phyloP scores from a whole-genome alignment of 805 yeast species.

The Saccharomyces cerevisiae region DNA sequence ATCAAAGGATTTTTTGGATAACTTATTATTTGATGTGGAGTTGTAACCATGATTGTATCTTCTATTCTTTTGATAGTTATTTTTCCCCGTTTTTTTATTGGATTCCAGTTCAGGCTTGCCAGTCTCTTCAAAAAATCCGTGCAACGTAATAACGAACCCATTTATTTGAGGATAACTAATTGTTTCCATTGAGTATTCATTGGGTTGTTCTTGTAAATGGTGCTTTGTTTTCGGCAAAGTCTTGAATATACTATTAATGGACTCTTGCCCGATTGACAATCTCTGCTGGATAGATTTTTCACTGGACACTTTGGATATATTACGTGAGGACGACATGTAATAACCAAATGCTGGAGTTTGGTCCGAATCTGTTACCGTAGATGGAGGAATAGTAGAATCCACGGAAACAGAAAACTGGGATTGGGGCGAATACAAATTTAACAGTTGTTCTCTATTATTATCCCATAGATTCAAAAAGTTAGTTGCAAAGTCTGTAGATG shows the following conservation, averaged over 20 bases:
- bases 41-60: conserved; percentile 28
- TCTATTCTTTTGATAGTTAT: conserved; percentile 17
- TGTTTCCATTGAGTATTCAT: conserved; percentile 66
- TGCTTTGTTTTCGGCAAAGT: conserved; percentile 77
- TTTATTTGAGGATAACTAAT: conserved; percentile 62
- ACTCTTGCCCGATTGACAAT: conserved; percentile 60
- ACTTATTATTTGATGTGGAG: conserved; percentile 26
- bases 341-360: conserved; percentile 47
- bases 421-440: conserved; percentile 67
- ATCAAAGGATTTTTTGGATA: conserved; percentile 72
- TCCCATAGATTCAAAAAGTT: conserved; percentile 81
- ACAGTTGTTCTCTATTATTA: conserved; percentile 56
- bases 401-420: conserved; percentile 79
- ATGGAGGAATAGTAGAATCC: conserved; percentile 59
- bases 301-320: conserved; percentile 52
- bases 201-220: conserved; percentile 52
- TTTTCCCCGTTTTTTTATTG: conserved; percentile 15
- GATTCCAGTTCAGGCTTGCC: conserved; percentile 42
- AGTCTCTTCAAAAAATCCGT: conserved; percentile 75
- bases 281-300: conserved; percentile 49
- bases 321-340: conserved; percentile 69
- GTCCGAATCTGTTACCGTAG: conserved; percentile 28
- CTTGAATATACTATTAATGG: conserved; percentile 51
- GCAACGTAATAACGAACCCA: conserved; percentile 71
- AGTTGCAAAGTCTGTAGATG: conserved; percentile 70